These are phyloP conservation scores for Penicillium sumatraense DNA, from an alignment of 2,329 filamentous ascomycete genomes.

Conservation along the genomic window DNA sequence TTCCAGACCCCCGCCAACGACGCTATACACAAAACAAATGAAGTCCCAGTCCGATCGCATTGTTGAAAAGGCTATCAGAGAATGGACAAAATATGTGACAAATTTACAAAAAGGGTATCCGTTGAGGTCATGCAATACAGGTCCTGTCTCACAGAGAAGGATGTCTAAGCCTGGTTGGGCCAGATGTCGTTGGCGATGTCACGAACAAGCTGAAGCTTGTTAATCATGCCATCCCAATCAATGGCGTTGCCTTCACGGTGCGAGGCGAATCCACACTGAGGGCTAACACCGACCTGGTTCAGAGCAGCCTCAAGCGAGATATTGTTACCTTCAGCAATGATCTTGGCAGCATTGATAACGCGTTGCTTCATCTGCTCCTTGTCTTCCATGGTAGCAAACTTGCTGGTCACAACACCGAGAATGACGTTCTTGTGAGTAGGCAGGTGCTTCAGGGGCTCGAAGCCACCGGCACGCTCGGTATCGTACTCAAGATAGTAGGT, in stretches of 20 bases:
- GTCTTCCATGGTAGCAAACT: slow-evolving; percentile 65
- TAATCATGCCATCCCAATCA: slow-evolving; percentile 70
- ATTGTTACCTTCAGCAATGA: slow-evolving; percentile 69
- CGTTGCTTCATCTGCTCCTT: slow-evolving; percentile 66
- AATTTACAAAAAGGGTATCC: slow-evolving; percentile 18
- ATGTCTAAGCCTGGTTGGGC: slow-evolving; percentile 56
- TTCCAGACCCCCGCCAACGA: slow-evolving; percentile 12
- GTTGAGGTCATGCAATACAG: slow-evolving; percentile 8
- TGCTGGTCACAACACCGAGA: slow-evolving; percentile 67
- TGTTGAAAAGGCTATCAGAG: slow-evolving; percentile 15
- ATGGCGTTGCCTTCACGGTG: slow-evolving; percentile 75
- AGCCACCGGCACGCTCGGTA: slow-evolving; percentile 66
- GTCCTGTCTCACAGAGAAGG: background rate
- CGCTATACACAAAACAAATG: slow-evolving; percentile 12
- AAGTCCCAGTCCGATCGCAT: slow-evolving; percentile 9
- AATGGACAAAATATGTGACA: slow-evolving; percentile 8
- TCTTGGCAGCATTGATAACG: slow-evolving; percentile 66
- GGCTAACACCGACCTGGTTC: slow-evolving; percentile 69
- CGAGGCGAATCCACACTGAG: slow-evolving; percentile 75
- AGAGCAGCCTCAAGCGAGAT: slow-evolving; percentile 70
- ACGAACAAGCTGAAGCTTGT: slow-evolving; percentile 72
- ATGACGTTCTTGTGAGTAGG: slow-evolving; percentile 67
- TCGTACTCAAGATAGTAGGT: slow-evolving; percentile 75
- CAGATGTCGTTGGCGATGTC: slow-evolving; percentile 75
- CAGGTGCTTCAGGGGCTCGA: slow-evolving; percentile 66